Evolutionary conservation across 2,329 filamentous ascomycete genomes (phyloP).

Genomic region (Endothia cerciana): DNA sequence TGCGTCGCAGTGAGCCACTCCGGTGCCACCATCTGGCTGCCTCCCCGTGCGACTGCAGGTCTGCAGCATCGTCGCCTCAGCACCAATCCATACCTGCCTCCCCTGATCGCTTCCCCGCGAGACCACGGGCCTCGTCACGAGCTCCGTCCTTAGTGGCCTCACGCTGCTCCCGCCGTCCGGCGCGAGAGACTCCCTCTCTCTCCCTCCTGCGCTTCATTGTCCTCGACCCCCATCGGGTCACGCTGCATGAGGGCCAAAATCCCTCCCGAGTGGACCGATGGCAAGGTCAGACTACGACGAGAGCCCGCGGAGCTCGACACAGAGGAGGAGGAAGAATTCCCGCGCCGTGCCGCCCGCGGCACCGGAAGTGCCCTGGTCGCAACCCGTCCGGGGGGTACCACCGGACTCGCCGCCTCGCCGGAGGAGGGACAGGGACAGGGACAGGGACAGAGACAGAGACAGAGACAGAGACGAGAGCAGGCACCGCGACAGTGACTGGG

Average conservation of each 20-base stretch:
- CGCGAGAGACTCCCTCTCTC: neutral
- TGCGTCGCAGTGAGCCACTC: constrained; percentile 26
- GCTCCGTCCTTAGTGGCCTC: constrained; percentile 12
- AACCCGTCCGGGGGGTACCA: constrained; percentile 31
- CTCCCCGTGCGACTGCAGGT: constrained; percentile 22
- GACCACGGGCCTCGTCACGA: constrained; percentile 11
- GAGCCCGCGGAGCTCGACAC: constrained; percentile 35
- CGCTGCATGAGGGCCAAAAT: neutral
- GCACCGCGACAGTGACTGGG: constrained; percentile 15
- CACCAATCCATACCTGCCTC: neutral
- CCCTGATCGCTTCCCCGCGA: neutral
- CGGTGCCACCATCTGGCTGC: constrained; percentile 30
- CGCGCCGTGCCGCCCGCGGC: constrained; percentile 32
- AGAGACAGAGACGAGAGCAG: constrained; percentile 11
- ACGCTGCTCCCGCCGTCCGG: neutral
- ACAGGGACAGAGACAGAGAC: constrained; percentile 6
- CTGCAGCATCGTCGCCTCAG: constrained; percentile 4
- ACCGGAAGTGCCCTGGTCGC: constrained; percentile 37
- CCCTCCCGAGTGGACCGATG: constrained; percentile 36
- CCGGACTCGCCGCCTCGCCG: constrained; percentile 38
- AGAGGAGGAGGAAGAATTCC: constrained; percentile 31
- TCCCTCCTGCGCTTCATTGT: neutral
- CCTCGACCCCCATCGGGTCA: neutral
- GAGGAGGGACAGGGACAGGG: constrained; percentile 2
- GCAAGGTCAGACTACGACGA: constrained; percentile 36